A percentile compares a stretch with the other conserved stretches of the same genome.
Evolutionary conservation across 1,139 yeast genomes (phyloP).

Genomic region (Suhomyces anneliseae): DNA sequence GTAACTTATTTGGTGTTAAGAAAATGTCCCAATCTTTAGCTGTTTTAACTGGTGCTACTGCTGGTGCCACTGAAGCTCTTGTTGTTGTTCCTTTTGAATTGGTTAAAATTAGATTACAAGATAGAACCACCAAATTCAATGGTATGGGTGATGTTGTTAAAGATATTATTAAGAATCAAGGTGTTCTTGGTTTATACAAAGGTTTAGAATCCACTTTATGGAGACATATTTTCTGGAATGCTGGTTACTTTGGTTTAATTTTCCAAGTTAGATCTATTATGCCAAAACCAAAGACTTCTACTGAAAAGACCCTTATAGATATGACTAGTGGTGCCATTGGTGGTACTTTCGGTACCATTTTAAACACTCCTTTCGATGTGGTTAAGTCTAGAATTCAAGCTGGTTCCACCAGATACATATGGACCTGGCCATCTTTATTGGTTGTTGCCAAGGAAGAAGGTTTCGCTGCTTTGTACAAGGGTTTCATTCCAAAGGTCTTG

Average conservation of each 20-base stretch:
- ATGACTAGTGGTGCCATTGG: conserved; percentile 92
- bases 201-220: conserved; percentile 96
- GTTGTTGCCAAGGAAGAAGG: conserved; percentile 86
- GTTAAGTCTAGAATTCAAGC: conserved; percentile 97
- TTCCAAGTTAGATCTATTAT: conserved; percentile 78
- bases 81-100: conserved; percentile 97
- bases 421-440: conserved; percentile 83
- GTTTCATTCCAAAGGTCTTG: conserved; percentile 94
- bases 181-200: conserved; percentile 81
- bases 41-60: conserved; percentile 93
- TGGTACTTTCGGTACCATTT: conserved; percentile 91
- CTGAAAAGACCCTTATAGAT: conserved; percentile 82
- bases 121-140: conserved; percentile 73
- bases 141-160: conserved; percentile 84
- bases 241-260: conserved; percentile 95
- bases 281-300: conserved; percentile 69
- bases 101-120: conserved; percentile 85
- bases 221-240: conserved; percentile 97
- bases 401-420: conserved; percentile 80
- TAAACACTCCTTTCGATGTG: conserved; percentile 97
- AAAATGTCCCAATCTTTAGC: conserved; percentile 82
- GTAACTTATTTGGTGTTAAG: conserved; percentile 64
- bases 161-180: conserved; percentile 71
- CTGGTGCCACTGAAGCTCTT: conserved; percentile 95
- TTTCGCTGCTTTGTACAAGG: conserved; percentile 56